Conservation (phyloP, 805 yeast genomes). For the Cyberlindnera mississippiensis region DNA sequence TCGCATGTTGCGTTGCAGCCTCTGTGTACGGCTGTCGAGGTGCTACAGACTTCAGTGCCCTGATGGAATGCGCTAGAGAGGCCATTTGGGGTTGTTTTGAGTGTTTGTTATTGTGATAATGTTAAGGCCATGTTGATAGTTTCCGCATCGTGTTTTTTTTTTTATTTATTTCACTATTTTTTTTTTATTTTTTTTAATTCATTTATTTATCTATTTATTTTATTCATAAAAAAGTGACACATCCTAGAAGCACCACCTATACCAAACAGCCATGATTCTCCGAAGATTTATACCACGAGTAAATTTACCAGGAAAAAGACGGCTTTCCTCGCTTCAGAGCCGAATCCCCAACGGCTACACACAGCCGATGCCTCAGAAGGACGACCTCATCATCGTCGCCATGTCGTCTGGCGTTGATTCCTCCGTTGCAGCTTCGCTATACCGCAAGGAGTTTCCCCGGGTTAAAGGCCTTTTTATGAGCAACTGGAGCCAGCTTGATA, state of each 20-base stretch:
- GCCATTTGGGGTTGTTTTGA: background rate
- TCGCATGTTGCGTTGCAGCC: constrained; percentile 1
- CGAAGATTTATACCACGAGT: background rate
- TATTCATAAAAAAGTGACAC: background rate
- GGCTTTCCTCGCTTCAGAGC: background rate
- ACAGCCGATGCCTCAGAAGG: constrained; percentile 43
- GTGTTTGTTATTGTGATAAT: background rate
- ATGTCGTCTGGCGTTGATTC: constrained; percentile 98
- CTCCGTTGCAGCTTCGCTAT: constrained; percentile 76
- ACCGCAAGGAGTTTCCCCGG: constrained; percentile 48
- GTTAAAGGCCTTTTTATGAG: constrained; percentile 90
- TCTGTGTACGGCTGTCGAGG: background rate
- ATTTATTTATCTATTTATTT: background rate
- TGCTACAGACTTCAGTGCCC: background rate
- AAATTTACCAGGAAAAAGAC: background rate
- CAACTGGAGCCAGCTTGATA: constrained; percentile 48
- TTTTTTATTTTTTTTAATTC: no score
- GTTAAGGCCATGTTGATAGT: no score
- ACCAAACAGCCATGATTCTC: no score
- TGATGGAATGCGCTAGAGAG: constrained; percentile 5
- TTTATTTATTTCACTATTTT: no score
- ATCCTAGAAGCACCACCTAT: no score
- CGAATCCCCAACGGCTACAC: constrained; percentile 19
- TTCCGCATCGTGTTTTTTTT: no score
- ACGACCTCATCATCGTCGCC: constrained; percentile 73